Percentiles rank a stretch among this genome's conserved stretches.
Evolutionary conservation across 2,329 filamentous ascomycete genomes (phyloP).

Genomic region (Fusarium pininemorale): DNA sequence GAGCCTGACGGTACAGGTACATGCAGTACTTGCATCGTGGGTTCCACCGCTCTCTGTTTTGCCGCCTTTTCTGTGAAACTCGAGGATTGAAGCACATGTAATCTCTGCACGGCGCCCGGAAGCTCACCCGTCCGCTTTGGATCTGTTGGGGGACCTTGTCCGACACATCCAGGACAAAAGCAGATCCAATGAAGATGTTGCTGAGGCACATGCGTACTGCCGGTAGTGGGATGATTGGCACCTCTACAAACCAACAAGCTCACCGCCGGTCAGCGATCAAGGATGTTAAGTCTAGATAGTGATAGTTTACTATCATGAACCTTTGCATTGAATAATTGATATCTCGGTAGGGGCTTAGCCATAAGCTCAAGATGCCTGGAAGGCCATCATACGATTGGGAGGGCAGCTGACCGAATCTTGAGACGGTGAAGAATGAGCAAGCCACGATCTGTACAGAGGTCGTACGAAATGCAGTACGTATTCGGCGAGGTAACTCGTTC

Average conservation of each 20-base stretch:
- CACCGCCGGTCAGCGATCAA: constrained; percentile 38
- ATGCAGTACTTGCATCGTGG: constrained; percentile 17
- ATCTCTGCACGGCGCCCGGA: constrained; percentile 28
- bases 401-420: constrained; percentile 35
- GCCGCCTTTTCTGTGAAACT: constrained; percentile 9
- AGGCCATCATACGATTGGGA: constrained; percentile 36
- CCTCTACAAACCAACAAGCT: constrained; percentile 19
- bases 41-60: constrained; percentile 32
- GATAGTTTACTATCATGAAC: background rate
- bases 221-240: constrained; percentile 37
- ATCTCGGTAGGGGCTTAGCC: constrained; percentile 9
- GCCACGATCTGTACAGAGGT: constrained; percentile 31
- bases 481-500: constrained; percentile 11
- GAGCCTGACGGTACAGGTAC: constrained; percentile 9
- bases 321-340: constrained; percentile 7
- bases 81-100: constrained; percentile 5
- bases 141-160: constrained; percentile 14
- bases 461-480: constrained; percentile 35
- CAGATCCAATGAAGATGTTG: constrained; percentile 26
- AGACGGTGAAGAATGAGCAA: constrained; percentile 39
- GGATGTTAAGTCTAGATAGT: constrained; percentile 7
- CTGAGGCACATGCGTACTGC: constrained; percentile 24
- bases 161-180: constrained; percentile 8
- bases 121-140: constrained; percentile 9
- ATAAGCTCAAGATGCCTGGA: constrained; percentile 13